Evolutionary conservation across 1,284 basidiomycete species (phyloP), one percentile per base, ranked within the genome.

Genomic region (Chondrostereum purpureum): DNA sequence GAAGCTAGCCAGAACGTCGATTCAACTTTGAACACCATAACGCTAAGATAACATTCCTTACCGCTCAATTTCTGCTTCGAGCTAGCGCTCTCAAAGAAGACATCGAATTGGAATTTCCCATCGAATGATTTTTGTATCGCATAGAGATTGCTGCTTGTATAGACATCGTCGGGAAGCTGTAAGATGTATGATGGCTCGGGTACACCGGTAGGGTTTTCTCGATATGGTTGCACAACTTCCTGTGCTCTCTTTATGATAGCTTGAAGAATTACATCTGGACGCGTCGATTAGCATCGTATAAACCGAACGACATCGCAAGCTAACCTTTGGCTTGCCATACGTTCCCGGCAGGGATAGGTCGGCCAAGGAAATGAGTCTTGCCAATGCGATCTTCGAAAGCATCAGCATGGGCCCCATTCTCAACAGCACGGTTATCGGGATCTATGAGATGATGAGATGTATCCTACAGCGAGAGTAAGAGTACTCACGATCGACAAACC

Each of bases 291-390:
- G 14, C 10, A 3, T 12, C 20, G 5, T 41, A 21, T 11, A 21
- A 13, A 19, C 40, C 21, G 34, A 16, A 49, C 44, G 27, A 19
- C 40, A 36, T 40, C 43, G 42, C 24, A 45, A 40, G 14, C 40
- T 13, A 33, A 86, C 90, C 85, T 71, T 88, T 87, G 2, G 88
- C 91, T 65, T 82, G 76, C 93, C 93, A 96, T 5, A 92, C 67
- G 14, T 78, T 70, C 3, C 83, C 86, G 5, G 75, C 59, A 3
- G 78, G 72, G 4, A 87, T 67, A 4, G 75, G 74, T 24, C 79
- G 68, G 3, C 90, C 91, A 1, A 80, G 54, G 57, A 78, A 88
- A 46, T 88, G 80, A 0, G 88, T 86, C 58, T 80, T 90, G 13
- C 81, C 84, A 13, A 85, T 68, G 17, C 77, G 73, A 16, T 80